Evolutionary conservation across 805 yeast genomes (phyloP).

Genomic region (Alloascoidea africana): DNA sequence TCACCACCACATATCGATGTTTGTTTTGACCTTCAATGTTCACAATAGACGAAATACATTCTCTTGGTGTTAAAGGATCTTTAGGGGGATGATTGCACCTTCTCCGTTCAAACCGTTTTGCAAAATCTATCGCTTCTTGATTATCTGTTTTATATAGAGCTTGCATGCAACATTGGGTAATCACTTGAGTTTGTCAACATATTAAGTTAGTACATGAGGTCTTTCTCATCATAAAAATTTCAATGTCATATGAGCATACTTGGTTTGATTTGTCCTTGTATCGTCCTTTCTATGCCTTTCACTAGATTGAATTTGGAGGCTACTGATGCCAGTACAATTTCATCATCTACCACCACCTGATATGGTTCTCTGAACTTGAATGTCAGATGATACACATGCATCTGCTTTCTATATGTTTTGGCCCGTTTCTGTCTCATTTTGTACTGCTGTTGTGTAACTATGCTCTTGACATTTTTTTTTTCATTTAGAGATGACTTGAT

Average conservation of each 20-base stretch:
- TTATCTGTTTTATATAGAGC: conserved; percentile 58
- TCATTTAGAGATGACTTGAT: not conserved
- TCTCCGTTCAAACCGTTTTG: conserved; percentile 79
- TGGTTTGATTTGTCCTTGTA: conserved; percentile 76
- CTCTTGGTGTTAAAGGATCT: conserved; percentile 46
- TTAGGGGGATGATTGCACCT: conserved; percentile 75
- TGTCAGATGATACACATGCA: conserved; percentile 69
- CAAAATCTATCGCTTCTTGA: conserved; percentile 65
- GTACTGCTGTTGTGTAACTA: not conserved
- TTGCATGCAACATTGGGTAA: conserved; percentile 92
- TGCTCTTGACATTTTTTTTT: not conserved
- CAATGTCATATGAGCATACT: too few relatives aligned
- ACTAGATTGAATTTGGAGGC: conserved; percentile 60
- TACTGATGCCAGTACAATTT: conserved; percentile 49
- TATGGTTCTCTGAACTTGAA: conserved; percentile 91
- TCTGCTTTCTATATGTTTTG: conserved; percentile 83
- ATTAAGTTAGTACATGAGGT: conserved; percentile 6
- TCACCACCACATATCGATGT: conserved; percentile 81
- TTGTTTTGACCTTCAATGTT: conserved; percentile 64
- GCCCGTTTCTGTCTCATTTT: conserved; percentile 94
- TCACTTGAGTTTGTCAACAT: conserved; percentile 38
- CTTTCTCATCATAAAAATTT: not conserved
- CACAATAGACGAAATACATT: conserved; percentile 63
- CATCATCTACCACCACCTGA: conserved; percentile 79
- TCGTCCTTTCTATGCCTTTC: conserved; percentile 67